Conservation (phyloP, 2,329 filamentous ascomycete genomes). For the Verticillium dahliae region DNA sequence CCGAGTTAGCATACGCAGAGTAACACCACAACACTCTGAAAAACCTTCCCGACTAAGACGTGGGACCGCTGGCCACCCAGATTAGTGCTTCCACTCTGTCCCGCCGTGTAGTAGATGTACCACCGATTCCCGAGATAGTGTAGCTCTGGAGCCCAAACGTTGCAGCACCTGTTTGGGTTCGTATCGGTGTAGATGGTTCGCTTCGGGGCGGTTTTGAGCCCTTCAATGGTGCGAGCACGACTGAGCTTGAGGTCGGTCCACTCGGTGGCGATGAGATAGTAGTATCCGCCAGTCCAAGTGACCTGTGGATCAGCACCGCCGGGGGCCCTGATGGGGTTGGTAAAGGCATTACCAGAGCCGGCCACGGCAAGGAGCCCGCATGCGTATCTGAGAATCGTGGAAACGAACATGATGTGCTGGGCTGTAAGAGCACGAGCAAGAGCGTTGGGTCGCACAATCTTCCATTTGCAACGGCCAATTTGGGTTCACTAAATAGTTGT, state of each 20-base stretch:
- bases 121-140: conserved; percentile 41
- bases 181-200: conserved; percentile 44
- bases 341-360: conserved; percentile 26
- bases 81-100: conserved; percentile 26
- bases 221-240: conserved; percentile 44
- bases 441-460: background rate
- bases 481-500: too few relatives aligned
- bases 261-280: conserved; percentile 50
- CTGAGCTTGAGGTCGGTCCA: conserved; percentile 51
- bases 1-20: background rate
- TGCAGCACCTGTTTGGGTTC: conserved; percentile 40
- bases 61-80: conserved; percentile 44
- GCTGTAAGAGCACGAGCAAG: background rate
- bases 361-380: conserved; percentile 10
- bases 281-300: conserved; percentile 44
- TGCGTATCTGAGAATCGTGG: background rate
- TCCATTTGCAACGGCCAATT: too few relatives aligned
- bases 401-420: background rate
- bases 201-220: conserved; percentile 44
- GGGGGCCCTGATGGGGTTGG: conserved; percentile 43
- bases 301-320: conserved; percentile 48
- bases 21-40: too few relatives aligned
- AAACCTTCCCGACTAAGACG: conserved; percentile 38
- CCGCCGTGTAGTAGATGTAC: conserved; percentile 54
- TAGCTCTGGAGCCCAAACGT: conserved; percentile 53